Base-by-base conservation (phyloP, 768 basidiomycete genomes). In the Sporobolomyces roseus region DNA sequence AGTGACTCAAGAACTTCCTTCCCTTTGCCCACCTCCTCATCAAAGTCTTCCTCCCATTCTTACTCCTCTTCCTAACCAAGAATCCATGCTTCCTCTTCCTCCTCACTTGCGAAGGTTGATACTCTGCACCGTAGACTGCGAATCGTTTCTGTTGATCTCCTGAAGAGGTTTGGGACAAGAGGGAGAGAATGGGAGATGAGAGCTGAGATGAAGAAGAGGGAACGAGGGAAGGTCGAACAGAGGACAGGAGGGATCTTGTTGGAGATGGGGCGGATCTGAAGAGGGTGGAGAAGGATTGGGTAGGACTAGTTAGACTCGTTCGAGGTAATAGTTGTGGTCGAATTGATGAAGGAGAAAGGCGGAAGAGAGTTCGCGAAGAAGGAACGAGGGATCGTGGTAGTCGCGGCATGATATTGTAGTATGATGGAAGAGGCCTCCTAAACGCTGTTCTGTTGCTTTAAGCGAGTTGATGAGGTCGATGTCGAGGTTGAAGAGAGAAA, bases 61-160 rank as follows among this genome's bases (percentile, higher is more conserved):
- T 82, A 13, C 82, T 85, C 73, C 83, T 83, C 78, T 88, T 86
- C 66, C 93, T 81, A 0, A 87, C 84, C 38, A 98, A 83, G 79
- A 94, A 98, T 9, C 93, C 93, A 77, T 91, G 89, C 77, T 88
- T 91, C 74, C 91, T 84, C 82, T 98, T 98, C 73, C 93, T 82
- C 76, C 89, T 90, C 48, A 93, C 84, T 79, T 94, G 92, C 0
- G 89, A 91, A n/a, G 93, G 93, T 78, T 97, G 93, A 75, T 97
- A 98, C 79, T 93, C 91, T n/a, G 85, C 84, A 50, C 93, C 93
- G 50, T 85, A 84, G 33, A 87, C 83, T 35, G 81, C 82, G 77
- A 83, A 86, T 10, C 92, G 86, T 46, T 83, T 33, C 33, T 67
- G 70, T 14, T 49, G 41, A 29, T n/a, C 41, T 17, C 19, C 46